Evolutionary conservation across 306 rosid species (phyloP), one percentile per base, ranked within the genome.

Genomic region (Medicago lupulina): DNA sequence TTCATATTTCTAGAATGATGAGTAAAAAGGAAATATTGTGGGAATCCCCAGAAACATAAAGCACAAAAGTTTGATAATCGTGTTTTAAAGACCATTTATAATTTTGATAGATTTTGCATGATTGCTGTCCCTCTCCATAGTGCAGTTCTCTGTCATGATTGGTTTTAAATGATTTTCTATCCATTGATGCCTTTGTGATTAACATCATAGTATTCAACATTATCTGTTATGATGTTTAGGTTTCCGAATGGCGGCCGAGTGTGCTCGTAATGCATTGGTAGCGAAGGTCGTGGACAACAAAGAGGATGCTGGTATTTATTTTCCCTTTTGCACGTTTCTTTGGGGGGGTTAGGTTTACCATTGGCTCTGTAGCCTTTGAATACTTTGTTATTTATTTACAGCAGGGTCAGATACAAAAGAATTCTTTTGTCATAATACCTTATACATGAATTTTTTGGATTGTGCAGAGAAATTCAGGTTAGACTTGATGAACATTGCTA

Each of bases 401-500:
- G 44, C n/a, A 2, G 60, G 71, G 8, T 47, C 17, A 34, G 49
- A 12, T 39, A 34, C 31, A 39, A 28, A 39, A 9, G 49, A 67
- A 16, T 73, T 46, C 39, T 36, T 72, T 43, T 67, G 53, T 11
- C 8, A 19, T 18, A 44, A 40, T 75, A 18, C 71, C 80, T 83
- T 61, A 80, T 46, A 10, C 51, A n/a, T 74, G 12, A 15, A 36
- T 67, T 58, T 49, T 7, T 57, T 85, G 71, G 40, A 19, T 51
- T 83, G 8, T 82, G 84, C 93, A 94, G 97, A 88, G 79, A 88
- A 80, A 80, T 92, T 95, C 85, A 92, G 90, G 82, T 81, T 89
- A 39, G 98, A 95, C 87, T 86, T 92, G 85, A 84, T 96, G 98
- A 92, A 89, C 86, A 92, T 96, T 74, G 99, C 98, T 25, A 96